phyloP scores from a whole-genome alignment of 345 rosid species.

The Lepidium sativum region DNA sequence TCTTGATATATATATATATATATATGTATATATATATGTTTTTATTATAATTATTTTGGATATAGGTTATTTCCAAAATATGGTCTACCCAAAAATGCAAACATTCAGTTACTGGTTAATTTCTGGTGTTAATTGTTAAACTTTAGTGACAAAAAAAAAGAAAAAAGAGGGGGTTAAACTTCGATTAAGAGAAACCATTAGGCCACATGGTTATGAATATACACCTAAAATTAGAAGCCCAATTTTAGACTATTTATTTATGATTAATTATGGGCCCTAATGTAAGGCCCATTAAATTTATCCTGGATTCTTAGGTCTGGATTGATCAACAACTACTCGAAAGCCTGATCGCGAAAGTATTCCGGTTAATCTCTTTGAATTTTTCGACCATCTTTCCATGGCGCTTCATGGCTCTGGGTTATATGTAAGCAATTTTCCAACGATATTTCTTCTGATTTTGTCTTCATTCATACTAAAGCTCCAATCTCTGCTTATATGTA shows the following conservation, averaged over 20 bases:
- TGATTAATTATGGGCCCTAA: background rate
- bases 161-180: too few species aligned
- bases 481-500: background rate
- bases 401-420: constrained; percentile 34
- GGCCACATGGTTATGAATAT: background rate
- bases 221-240: background rate
- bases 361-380: background rate
- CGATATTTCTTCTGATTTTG: background rate
- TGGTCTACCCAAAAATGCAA: too few species aligned
- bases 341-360: background rate
- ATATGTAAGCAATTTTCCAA: constrained; percentile 21
- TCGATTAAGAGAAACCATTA: background rate
- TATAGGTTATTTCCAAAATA: too few species aligned
- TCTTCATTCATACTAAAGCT: background rate
- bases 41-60: too few species aligned
- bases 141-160: too few species aligned
- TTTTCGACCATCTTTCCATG: constrained; percentile 21
- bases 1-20: too few species aligned
- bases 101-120: too few species aligned
- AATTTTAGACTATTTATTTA: background rate
- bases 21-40: too few species aligned
- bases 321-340: background rate
- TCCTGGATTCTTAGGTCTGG: background rate
- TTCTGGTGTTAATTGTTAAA: too few species aligned
- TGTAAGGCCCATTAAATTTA: background rate